Percentiles rank a stretch among this genome's conserved stretches.
Evolutionary conservation across 1,139 yeast genomes (phyloP).

Genomic region (Sporopachydermia cereana): DNA sequence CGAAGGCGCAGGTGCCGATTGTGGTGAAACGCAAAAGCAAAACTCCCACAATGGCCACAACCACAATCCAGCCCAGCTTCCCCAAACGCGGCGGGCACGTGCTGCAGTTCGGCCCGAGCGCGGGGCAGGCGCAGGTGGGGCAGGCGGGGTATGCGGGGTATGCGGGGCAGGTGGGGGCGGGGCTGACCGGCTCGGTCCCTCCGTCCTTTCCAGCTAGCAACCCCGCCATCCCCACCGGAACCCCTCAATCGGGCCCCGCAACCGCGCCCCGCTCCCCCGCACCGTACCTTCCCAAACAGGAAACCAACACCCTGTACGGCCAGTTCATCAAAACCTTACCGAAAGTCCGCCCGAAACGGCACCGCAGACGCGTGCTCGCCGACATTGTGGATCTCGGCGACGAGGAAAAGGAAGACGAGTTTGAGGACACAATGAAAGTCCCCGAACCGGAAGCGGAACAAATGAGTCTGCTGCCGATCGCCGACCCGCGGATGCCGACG

Average conservation of each 20-base stretch:
- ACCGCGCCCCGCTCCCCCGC: not conserved
- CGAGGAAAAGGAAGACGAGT: constrained; percentile 2
- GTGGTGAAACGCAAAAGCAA: not conserved
- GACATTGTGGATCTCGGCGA: constrained; percentile 4
- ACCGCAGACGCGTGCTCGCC: not conserved
- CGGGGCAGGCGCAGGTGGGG: not conserved
- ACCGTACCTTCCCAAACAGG: no score
- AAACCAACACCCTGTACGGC: not conserved
- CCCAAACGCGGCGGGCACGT: no score
- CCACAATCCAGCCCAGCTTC: not conserved
- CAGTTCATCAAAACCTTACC: constrained; percentile 1
- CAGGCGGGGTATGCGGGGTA: not conserved
- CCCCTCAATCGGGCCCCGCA: not conserved
- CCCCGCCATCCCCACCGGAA: no score
- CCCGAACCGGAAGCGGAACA: not conserved
- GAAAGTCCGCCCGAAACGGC: not conserved
- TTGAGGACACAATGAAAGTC: not conserved
- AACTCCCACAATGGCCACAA: not conserved
- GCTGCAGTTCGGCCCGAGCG: no score
- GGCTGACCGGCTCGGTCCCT: not conserved
- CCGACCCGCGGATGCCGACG: not conserved
- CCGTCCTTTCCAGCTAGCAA: no score
- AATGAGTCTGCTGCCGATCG: constrained; percentile 1
- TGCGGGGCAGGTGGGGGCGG: not conserved
- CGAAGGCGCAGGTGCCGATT: not conserved